phyloP scores from a whole-genome alignment of 2,329 filamentous ascomycete species.

The Karstenula rhodostoma region DNA sequence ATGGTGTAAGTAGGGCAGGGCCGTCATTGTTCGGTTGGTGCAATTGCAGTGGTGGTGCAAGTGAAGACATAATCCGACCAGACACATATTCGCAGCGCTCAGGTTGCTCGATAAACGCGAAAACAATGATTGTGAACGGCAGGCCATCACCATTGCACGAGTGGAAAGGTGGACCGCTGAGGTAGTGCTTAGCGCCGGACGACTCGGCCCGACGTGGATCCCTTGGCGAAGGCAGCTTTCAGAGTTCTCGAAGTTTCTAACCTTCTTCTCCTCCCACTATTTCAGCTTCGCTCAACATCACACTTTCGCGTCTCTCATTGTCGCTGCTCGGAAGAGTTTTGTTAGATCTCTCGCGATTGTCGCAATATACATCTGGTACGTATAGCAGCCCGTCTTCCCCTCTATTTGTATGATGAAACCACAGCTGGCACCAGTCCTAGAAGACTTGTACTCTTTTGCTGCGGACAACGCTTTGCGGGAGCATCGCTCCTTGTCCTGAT shows the following conservation, averaged over 20 bases:
- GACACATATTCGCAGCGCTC: too few relatives aligned
- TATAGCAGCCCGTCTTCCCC: not conserved
- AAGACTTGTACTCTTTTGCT: slow-evolving; percentile 70
- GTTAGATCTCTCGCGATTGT: slow-evolving; percentile 4
- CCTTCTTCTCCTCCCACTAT: slow-evolving; percentile 25
- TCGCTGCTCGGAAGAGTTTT: not conserved
- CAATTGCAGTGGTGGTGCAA: too few relatives aligned
- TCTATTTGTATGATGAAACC: slow-evolving; percentile 61
- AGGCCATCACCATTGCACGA: not conserved
- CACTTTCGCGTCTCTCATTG: slow-evolving; percentile 11
- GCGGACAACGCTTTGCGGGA: slow-evolving; percentile 65
- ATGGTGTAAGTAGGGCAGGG: too few relatives aligned
- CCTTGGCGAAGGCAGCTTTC: slow-evolving; percentile 19
- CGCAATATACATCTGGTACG: slow-evolving; percentile 11
- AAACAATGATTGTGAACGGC: too few relatives aligned
- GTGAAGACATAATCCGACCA: too few relatives aligned
- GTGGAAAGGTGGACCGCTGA: not conserved
- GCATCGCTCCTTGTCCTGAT: slow-evolving; percentile 49
- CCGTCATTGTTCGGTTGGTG: too few relatives aligned
- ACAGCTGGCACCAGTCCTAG: slow-evolving; percentile 74
- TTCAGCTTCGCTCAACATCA: slow-evolving; percentile 16
- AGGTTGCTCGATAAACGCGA: too few relatives aligned
- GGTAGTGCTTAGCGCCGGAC: not conserved
- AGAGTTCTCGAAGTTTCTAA: slow-evolving; percentile 38
- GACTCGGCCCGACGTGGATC: slow-evolving; percentile 15